Evolutionary conservation across 2,329 filamentous ascomycete species (phyloP), one percentile per base, ranked within the genome.

Genomic region (Pyrenophora teres): DNA sequence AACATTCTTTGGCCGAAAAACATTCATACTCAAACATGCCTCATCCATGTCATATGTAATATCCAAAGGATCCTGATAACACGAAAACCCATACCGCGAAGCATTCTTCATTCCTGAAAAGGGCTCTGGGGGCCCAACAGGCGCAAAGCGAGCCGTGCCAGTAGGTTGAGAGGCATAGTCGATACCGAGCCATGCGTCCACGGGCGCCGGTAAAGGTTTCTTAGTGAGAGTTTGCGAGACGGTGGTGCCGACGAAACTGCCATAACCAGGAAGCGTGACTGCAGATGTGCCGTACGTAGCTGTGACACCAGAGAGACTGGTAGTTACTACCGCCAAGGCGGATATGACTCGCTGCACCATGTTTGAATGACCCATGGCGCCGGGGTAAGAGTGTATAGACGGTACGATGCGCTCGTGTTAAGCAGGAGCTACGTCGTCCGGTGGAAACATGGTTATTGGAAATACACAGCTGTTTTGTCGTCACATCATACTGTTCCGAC

Each of bases 161-260:
- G 71, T 39, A 8, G 65, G 65, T 38, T 68, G 68, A 0, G 76
- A 73, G 0, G 77, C 70, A 37, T 78, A 80, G 58, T 78, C 76
- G 23, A 80, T 77, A 1, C 77, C 77, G 2, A 80, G 67, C 78
- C 77, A 80, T 3, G 78, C 77, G 37, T 80, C 75, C 2, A 80
- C 74, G 0, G 68, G 36, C 3, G 55, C 58, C 4, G 70, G 64
- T 0, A 77, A 64, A 7, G 64, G 47, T 15, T 68, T 63, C 40
- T 72, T 72, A 25, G 67, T 76, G 31, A 76, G 45, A 1, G 72
- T 76, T 23, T 65, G 57, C 23, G 68, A 69, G 42, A 77, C 52
- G 6, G 64, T 61, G 1, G 66, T 76, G 13, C 75, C 74, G 19
- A 60, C 46, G 51, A 77, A 77, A 9, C 54, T 67, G 16, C 75